Evolutionary conservation across 2,329 filamentous ascomycete species (phyloP).

Genomic region (Dryadomyces quercivorus): DNA sequence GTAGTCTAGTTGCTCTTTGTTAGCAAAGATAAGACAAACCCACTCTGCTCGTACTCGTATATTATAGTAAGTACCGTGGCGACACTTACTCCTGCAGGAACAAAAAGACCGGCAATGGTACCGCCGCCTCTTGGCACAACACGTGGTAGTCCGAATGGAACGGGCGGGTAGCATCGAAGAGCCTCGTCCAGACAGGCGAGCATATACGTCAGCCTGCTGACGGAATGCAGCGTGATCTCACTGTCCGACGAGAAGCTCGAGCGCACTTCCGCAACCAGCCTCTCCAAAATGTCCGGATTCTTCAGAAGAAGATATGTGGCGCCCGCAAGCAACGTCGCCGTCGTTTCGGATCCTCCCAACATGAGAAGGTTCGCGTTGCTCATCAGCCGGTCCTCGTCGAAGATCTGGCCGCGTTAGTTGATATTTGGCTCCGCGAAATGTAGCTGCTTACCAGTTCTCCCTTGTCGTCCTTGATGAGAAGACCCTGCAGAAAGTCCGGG

Average conservation of each 20-base stretch:
- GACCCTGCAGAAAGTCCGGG: conserved; percentile 16
- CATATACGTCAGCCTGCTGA: conserved; percentile 8
- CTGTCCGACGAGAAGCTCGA: conserved; percentile 13
- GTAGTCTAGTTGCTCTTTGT: background rate
- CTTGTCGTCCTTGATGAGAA: conserved; percentile 9
- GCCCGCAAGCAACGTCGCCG: conserved; percentile 26
- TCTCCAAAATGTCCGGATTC: conserved; percentile 13
- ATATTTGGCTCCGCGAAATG: too few species aligned
- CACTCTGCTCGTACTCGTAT: too few species aligned
- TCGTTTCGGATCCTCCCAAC: conserved; percentile 33
- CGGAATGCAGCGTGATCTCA: conserved; percentile 14
- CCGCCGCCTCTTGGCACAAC: conserved; percentile 17
- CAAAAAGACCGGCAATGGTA: conserved; percentile 16
- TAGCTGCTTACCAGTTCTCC: background rate
- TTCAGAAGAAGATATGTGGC: conserved; percentile 17
- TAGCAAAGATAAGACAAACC: too few species aligned
- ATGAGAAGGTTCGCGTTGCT: conserved; percentile 2
- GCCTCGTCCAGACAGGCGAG: conserved; percentile 9
- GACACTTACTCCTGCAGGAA: conserved; percentile 19
- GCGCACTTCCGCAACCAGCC: conserved; percentile 17
- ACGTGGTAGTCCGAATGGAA: conserved; percentile 11
- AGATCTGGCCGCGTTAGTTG: too few species aligned
- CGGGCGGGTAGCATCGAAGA: conserved; percentile 7
- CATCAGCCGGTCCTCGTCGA: background rate
- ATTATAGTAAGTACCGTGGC: too few species aligned